These are phyloP conservation scores for Trichoderma asperellum DNA, from an alignment of 2,329 filamentous ascomycete genomes.

Conservation along the genomic window DNA sequence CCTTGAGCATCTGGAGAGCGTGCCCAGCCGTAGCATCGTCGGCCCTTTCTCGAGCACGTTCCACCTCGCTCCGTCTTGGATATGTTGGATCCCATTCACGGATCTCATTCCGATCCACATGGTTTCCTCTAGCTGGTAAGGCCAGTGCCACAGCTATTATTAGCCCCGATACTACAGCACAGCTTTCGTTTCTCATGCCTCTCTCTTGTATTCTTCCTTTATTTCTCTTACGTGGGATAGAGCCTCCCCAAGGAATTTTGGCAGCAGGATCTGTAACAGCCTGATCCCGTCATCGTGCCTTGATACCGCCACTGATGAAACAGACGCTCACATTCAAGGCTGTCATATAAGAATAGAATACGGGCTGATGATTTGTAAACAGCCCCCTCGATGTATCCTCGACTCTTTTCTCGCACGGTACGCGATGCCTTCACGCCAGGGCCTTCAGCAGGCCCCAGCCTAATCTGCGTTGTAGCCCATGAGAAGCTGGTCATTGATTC, in stretches of 20 bases:
- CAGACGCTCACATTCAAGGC: not conserved
- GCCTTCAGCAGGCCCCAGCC: not conserved
- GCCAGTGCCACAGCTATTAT: conserved; percentile 14
- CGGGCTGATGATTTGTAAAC: not conserved
- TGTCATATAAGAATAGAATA: not conserved
- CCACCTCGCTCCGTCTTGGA: not conserved
- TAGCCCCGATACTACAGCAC: not conserved
- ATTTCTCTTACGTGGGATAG: not conserved
- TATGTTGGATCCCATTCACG: not conserved
- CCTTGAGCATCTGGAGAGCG: not conserved
- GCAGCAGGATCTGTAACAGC: not conserved
- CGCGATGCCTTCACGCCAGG: not conserved
- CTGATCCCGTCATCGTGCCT: not conserved
- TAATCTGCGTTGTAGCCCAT: not conserved
- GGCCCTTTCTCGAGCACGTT: not conserved
- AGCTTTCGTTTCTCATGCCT: not conserved
- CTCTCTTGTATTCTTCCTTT: not conserved
- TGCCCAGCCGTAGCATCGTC: not conserved
- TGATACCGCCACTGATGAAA: not conserved
- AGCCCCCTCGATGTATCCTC: not conserved
- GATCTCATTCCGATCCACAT: conserved; percentile 17
- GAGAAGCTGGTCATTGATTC: not conserved
- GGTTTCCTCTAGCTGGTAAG: not conserved
- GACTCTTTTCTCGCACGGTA: not conserved
- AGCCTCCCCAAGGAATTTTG: not conserved